Evolutionary conservation across 208 protist genomes (phyloP), one percentile per base, ranked within the genome.

Genomic region (Wallacemonas sp.): DNA sequence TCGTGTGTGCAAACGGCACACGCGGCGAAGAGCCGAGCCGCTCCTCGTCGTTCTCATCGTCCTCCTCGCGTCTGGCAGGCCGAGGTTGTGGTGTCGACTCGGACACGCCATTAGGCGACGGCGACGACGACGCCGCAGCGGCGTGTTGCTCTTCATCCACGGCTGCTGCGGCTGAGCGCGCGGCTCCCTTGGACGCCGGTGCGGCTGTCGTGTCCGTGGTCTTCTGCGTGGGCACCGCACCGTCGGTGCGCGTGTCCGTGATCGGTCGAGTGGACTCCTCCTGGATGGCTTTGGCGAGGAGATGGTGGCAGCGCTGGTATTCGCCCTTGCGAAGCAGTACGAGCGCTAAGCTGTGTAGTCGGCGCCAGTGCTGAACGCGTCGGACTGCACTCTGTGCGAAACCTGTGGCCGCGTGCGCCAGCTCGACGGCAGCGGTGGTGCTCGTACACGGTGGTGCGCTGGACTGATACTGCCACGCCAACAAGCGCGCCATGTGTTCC

Each of bases 261-360:
- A n/a, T n/a, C n/a, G n/a, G n/a, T n/a, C n/a, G 18, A 16, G 33
- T 20, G 16, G 29, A 31, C 2, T 66, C 76, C 67, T 81, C 78
- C 28, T 72, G 78, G 63, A 93, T 67, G 2, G 74, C 79, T 20
- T 69, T 74, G 10, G 52, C 76, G 26, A 94, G 70, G 8, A 86
- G 70, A 32, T 77, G 69, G 36, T 94, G 81, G 66, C 89, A 94
- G 45, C 89, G 85, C 42, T 86, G 82, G 64, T 82, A 92, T 61
- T 94, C 89, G 0, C 81, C 76, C 25, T 86, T 85, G 8, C 66
- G 65, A 36, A 92, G 79, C 23, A 92, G 73, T 20, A 70, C 75
- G 7, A 89, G 65, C 26, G 81, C 85, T 3, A 90, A 48, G n/a
- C 75, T 71, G 46, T 88, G 83, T 33, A 86, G 75, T 3, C 79